phyloP scores from a whole-genome alignment of 257 asterid genomes.

The Ehretia macrophylla region DNA sequence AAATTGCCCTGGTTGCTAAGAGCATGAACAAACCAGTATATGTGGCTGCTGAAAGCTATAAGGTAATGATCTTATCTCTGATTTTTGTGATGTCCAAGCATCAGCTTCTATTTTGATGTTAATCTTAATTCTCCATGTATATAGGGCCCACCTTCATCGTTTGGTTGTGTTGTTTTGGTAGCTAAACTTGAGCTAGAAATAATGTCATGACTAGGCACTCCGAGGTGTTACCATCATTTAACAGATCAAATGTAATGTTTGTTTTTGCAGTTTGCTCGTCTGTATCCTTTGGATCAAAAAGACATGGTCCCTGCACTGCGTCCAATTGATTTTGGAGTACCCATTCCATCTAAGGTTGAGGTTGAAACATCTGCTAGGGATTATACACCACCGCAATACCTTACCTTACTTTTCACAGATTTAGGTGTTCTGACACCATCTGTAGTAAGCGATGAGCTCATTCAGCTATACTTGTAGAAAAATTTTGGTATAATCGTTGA shows the following conservation, averaged over 20 bases:
- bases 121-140: no score
- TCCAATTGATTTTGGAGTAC: conserved; percentile 91
- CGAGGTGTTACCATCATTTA: not conserved
- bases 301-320: conserved; percentile 91
- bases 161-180: no score
- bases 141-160: no score
- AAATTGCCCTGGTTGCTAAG: conserved; percentile 88
- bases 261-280: conserved; percentile 79
- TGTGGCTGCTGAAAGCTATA: conserved; percentile 94
- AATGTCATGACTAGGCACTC: not conserved
- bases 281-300: conserved; percentile 81
- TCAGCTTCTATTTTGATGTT: not conserved
- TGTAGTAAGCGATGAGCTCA: conserved; percentile 87
- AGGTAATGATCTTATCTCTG: conserved; percentile 37
- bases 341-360: conserved; percentile 85
- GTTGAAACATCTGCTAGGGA: conserved; percentile 95
- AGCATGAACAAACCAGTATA: conserved; percentile 96
- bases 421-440: conserved; percentile 91
- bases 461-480: conserved; percentile 61
- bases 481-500: not conserved
- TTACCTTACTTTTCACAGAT: conserved; percentile 79
- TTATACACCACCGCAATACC: conserved; percentile 87
- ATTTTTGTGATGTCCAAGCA: not conserved
- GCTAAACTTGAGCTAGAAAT: not conserved
- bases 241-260: not conserved